A percentile compares a stretch with the other conserved stretches of the same genome.
phyloP scores from a whole-genome alignment of 2,329 filamentous ascomycete species.

The Fusarium multiceps region DNA sequence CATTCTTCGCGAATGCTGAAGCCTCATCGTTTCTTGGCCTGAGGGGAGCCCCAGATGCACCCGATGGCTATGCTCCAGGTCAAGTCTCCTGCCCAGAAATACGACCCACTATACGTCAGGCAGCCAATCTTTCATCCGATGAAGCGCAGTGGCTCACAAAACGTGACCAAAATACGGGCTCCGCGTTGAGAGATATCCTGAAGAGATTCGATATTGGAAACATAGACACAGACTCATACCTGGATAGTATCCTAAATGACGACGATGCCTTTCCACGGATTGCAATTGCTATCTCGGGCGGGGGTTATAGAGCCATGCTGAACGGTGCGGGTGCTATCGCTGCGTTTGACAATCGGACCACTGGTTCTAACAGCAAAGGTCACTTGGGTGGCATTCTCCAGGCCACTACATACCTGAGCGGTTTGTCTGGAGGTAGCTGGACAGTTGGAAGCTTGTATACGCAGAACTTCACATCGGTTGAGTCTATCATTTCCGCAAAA shows the following conservation, averaged over 20 bases:
- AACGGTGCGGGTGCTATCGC: constrained; percentile 80
- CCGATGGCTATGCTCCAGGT: constrained; percentile 21
- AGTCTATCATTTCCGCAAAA: constrained; percentile 45
- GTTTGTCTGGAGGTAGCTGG: constrained; percentile 81
- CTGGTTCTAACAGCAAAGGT: constrained; percentile 62
- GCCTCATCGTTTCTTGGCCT: background rate
- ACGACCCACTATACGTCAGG: constrained; percentile 14
- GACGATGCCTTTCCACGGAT: constrained; percentile 66
- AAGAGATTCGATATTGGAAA: constrained; percentile 72
- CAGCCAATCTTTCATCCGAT: constrained; percentile 10
- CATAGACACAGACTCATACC: constrained; percentile 76
- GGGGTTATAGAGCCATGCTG: constrained; percentile 81
- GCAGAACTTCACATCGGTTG: constrained; percentile 80
- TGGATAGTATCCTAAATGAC: constrained; percentile 73
- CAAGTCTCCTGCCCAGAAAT: constrained; percentile 20
- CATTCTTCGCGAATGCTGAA: background rate
- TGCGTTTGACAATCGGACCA: constrained; percentile 77
- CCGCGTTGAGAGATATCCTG: constrained; percentile 77
- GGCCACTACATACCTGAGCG: constrained; percentile 78
- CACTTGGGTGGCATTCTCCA: constrained; percentile 78
- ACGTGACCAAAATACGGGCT: constrained; percentile 74
- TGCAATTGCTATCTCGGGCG: constrained; percentile 79
- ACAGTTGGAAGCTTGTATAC: constrained; percentile 77
- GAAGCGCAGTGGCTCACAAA: constrained; percentile 68
- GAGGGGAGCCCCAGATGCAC: constrained; percentile 13